phyloP scores from a whole-genome alignment of 805 yeast genomes.

The Candida oleophila region DNA sequence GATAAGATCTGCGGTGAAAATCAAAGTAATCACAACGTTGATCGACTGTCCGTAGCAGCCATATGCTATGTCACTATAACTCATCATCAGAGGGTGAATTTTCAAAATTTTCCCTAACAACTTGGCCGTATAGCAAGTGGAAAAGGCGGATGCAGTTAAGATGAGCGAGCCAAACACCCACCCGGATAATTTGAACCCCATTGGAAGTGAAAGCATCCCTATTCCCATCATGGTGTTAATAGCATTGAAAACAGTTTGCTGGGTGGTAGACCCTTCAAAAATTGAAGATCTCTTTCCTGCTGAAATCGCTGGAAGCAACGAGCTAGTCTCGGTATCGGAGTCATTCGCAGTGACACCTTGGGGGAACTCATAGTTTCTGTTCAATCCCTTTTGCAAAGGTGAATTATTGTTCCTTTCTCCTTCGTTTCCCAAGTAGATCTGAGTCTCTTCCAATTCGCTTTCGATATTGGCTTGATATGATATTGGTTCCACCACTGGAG shows the following conservation, averaged over 20 bases:
- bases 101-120: conserved; percentile 49
- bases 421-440: conserved; percentile 15
- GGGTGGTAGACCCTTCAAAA: conserved; percentile 55
- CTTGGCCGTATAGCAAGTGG: conserved; percentile 54
- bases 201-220: conserved; percentile 71
- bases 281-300: neutral
- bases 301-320: neutral
- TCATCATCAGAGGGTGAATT: conserved; percentile 37
- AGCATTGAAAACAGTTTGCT: conserved; percentile 67
- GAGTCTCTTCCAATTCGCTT: conserved; percentile 5
- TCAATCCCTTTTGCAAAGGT: neutral
- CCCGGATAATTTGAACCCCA: conserved; percentile 67
- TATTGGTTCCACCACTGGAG: conserved; percentile 12
- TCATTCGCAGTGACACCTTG: neutral
- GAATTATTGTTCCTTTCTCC: conserved; percentile 11
- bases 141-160: conserved; percentile 44
- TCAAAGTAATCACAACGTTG: conserved; percentile 43
- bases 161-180: conserved; percentile 53
- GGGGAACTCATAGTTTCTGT: neutral
- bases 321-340: neutral
- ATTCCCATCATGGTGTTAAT: conserved; percentile 75
- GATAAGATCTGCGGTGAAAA: conserved; percentile 56
- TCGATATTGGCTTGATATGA: conserved; percentile 4
- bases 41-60: conserved; percentile 46
- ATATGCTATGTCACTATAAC: conserved; percentile 62